Conservation (phyloP, 331 rosid genomes). For the Malus hybrid region DNA sequence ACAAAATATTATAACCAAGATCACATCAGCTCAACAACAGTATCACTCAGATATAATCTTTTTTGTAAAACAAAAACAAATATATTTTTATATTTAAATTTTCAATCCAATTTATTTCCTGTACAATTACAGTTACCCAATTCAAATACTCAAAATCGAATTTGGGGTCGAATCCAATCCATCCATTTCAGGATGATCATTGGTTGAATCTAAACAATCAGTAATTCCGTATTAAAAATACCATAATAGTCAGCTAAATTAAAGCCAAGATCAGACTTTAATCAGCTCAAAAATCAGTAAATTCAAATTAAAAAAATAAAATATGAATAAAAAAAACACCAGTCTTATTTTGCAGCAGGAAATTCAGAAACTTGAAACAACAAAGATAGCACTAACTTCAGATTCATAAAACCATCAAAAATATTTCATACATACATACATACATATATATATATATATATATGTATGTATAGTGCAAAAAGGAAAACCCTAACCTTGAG, state of each 20-base stretch:
- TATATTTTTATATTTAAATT: too few relatives aligned
- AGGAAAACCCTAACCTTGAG: background rate
- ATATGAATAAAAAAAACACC: background rate
- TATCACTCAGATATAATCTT: background rate
- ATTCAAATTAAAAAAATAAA: too few relatives aligned
- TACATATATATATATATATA: too few relatives aligned
- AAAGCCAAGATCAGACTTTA: background rate
- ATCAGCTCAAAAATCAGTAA: too few relatives aligned
- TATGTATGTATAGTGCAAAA: background rate
- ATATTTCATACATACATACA: too few relatives aligned
- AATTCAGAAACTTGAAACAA: background rate
- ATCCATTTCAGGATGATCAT: background rate
- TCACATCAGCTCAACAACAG: background rate
- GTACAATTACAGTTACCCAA: background rate
- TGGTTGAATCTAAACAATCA: background rate
- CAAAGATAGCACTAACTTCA: background rate
- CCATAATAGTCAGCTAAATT: too few relatives aligned
- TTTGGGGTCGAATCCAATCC: background rate
- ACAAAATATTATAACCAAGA: background rate
- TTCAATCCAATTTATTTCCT: background rate
- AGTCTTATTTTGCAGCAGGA: background rate
- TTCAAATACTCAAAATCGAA: too few relatives aligned
- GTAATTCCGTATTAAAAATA: background rate
- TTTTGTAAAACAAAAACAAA: too few relatives aligned
- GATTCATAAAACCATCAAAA: background rate